Evolutionary conservation across 441 rosid species (phyloP), one percentile per base, ranked within the genome.

Genomic region (Erysimum cheiri): DNA sequence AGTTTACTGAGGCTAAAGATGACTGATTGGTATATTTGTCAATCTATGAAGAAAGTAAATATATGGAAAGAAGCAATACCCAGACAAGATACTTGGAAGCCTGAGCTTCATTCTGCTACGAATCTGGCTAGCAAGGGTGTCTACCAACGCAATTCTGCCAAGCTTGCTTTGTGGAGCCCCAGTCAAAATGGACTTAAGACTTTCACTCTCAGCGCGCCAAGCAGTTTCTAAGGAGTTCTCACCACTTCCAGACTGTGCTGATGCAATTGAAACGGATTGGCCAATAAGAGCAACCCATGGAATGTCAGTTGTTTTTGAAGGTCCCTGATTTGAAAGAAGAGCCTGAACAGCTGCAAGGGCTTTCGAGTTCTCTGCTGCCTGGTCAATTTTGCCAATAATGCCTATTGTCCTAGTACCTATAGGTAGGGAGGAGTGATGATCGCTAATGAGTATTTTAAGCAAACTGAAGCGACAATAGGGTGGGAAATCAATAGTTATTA

Each of bases 141-240:
- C 91, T 29, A 85, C 88, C 78, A 88, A 74, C 46, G 94, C 88
- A 72, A 85, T 73, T 83, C 94, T 86, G 39, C 94, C 94, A 37
- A 86, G 84, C 78, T 85, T 86, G 84, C 75, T 82, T 69, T 78
- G 89, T 57, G 91, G 89, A 75, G 85, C 85, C 64, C 88, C 89
- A 54, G 84, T 82, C 60, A 88, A 62, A 74, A 86, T 86, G 63
- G 93, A 86, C 75, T 88, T 88, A 9, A 88, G 84, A 74, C 86
- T 83, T 76, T 86, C 93, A 69, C 81, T 86, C 82, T 86, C 93
- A 37, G 93, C 91, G 60, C 80, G 84, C 93, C 93, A 88, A 59
- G 93, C 89, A 73, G 93, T 86, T 80, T 86, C 91, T 65, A 88
- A 85, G 15, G 93, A 86, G 72, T 79, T 88, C 73, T 88, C 93